Percentiles rank a stretch among this genome's conserved stretches.
phyloP scores from a whole-genome alignment of 352 stramenopile species.

The Poterioochromonas sp. region DNA sequence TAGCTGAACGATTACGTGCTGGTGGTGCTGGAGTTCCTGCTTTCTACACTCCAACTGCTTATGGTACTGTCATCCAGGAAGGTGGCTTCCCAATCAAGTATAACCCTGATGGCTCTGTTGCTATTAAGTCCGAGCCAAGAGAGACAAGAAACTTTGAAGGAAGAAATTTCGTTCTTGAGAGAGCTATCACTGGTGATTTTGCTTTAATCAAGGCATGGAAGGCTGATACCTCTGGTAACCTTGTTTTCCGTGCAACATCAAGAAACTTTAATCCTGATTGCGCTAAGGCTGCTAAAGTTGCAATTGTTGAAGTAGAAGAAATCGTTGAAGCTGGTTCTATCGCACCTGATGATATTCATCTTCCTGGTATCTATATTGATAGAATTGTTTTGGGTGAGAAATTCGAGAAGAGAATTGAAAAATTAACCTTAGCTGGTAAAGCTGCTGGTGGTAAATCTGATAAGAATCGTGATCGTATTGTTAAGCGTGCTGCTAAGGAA shows the following conservation, averaged over 20 bases:
- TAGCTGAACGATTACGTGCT: slow-evolving; percentile 78
- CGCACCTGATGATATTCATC: slow-evolving; percentile 82
- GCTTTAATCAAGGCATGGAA: slow-evolving; percentile 89
- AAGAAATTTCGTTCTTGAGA: slow-evolving; percentile 88
- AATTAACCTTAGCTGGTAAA: slow-evolving; percentile 58
- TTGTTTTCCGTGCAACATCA: slow-evolving; percentile 87
- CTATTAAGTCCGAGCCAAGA: slow-evolving; percentile 35
- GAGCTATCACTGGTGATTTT: slow-evolving; percentile 81
- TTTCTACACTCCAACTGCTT: slow-evolving; percentile 85
- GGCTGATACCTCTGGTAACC: slow-evolving; percentile 86
- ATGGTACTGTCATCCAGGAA: slow-evolving; percentile 76
- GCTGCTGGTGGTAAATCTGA: slow-evolving; percentile 46
- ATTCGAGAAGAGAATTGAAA: slow-evolving; percentile 87
- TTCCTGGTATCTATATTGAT: slow-evolving; percentile 88
- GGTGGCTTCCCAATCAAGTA: slow-evolving; percentile 66
- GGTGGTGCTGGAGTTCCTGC: slow-evolving; percentile 85
- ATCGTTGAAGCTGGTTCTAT: slow-evolving; percentile 84
- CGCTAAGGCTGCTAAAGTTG: slow-evolving; percentile 80
- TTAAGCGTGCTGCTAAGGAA: slow-evolving; percentile 72
- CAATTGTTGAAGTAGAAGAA: slow-evolving; percentile 86
- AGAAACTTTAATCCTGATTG: slow-evolving; percentile 87
- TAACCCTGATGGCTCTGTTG: slow-evolving; percentile 48
- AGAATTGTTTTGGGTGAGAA: slow-evolving; percentile 77
- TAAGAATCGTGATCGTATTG: slow-evolving; percentile 72
- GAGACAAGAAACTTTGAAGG: slow-evolving; percentile 48